Evolutionary conservation across 2,329 filamentous ascomycete genomes (phyloP), one percentile per base, ranked within the genome.

Genomic region (Aspergillus ochraceoroseus): DNA sequence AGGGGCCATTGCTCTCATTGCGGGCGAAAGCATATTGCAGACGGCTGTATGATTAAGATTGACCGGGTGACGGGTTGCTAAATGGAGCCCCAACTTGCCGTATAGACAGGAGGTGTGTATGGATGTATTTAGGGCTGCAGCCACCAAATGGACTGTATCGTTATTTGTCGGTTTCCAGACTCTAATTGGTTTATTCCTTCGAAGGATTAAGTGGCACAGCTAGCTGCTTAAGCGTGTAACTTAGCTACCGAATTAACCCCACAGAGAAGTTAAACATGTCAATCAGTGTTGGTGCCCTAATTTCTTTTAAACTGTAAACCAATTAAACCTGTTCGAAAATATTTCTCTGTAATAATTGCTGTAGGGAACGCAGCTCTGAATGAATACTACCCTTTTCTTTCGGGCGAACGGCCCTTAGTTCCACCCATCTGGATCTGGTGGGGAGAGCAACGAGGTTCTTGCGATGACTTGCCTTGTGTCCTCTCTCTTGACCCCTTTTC

Each of bases 1-100:
- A 6, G 7, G 12, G 35, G 27, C n/a, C 27, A 20, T 30, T 38
- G 35, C 35, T 12, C 11, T 13, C 35, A 38, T 17, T 38, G 35
- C 13, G 35, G 35, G 23, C 25, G 35, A 9, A 38, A 31, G 15
- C 11, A 31, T 8, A 30, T 38, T 13, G 19, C 15, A 9, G 6
- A 22, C 13, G 25, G 25, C 3, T 38, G 35, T 23, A 30, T 38
- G 17, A 38, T 38, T 13, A 38, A 38, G 25, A 38, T 38, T 31
- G 35, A 38, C 15, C 35, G 25, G 17, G 35, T 38, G 26, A 38
- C n/a, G 17, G 27, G 26, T 8, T 38, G 26, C 27, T 38, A 31
- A 38, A 23, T 22, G 26, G 27, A 15, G 35, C 35, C 30, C 25
- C 4, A 27, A 4, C 9, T 4, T 27, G 25, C 25, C 13, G 25